Conservation (phyloP, 23 red algal species). For the Pyropia yezoensis region DNA sequence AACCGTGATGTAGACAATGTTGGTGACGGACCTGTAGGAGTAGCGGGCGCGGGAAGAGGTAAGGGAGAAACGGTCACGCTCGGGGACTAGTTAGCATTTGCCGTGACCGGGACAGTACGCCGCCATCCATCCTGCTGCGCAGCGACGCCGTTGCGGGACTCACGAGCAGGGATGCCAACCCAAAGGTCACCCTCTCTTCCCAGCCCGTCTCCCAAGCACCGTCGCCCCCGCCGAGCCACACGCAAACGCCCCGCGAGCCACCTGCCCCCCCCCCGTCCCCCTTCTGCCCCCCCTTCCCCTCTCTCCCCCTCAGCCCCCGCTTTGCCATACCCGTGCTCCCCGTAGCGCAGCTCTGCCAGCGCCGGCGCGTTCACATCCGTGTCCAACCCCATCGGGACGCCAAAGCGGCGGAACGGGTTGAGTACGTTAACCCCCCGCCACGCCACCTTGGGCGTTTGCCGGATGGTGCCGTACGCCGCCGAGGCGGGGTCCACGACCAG, state of each 20-base stretch:
- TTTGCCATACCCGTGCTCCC: slow-evolving; percentile 14
- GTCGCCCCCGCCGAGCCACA: too few species aligned
- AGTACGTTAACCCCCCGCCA: slow-evolving; percentile 51
- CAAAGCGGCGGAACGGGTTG: slow-evolving; percentile 35
- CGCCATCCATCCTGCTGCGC: not conserved
- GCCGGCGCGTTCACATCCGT: slow-evolving; percentile 99
- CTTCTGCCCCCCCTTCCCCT: too few species aligned
- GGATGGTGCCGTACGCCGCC: slow-evolving; percentile 45
- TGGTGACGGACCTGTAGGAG: slow-evolving; percentile 2
- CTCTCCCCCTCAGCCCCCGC: too few species aligned
- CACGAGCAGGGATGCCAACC: too few species aligned
- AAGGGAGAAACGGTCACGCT: not conserved
- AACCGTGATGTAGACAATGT: slow-evolving; percentile 84
- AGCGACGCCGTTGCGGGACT: too few species aligned
- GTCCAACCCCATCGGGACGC: slow-evolving; percentile 59
- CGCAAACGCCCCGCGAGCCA: too few species aligned
- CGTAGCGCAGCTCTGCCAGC: slow-evolving; percentile 67
- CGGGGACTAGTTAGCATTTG: not conserved
- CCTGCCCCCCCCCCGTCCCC: too few species aligned
- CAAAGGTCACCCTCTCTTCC: too few species aligned
- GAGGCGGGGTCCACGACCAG: slow-evolving; percentile 33
- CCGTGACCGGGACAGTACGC: too few species aligned
- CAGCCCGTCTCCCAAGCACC: too few species aligned
- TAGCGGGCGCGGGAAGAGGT: not conserved
- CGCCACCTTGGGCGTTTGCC: slow-evolving; percentile 46